Evolutionary conservation across 345 rosid genomes (phyloP).

Genomic region (Salix viminalis): DNA sequence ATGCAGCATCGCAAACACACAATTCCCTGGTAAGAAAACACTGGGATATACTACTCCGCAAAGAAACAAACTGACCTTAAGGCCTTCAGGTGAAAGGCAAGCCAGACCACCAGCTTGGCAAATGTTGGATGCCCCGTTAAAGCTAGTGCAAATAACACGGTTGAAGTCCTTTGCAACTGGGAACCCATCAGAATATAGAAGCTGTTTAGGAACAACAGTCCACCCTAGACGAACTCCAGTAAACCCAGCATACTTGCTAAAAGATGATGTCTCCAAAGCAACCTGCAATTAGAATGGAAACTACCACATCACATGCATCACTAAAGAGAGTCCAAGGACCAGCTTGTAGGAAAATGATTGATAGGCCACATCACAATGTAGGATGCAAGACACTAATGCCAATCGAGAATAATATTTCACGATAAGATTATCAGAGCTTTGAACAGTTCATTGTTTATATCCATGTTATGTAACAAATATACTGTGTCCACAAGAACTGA

Average conservation of each 20-base stretch:
- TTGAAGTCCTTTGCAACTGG: conserved; percentile 91
- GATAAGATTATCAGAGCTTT: too few relatives aligned
- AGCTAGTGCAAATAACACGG: conserved; percentile 76
- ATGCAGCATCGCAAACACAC: neutral
- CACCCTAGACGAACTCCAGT: conserved; percentile 96
- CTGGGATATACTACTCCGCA: neutral
- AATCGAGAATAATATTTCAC: neutral
- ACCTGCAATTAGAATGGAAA: conserved; percentile 42
- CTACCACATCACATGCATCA: neutral
- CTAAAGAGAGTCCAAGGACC: neutral
- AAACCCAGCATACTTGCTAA: conserved; percentile 94
- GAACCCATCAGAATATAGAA: conserved; percentile 77
- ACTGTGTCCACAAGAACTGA: too few relatives aligned
- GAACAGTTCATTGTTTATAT: too few relatives aligned
- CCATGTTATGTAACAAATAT: too few relatives aligned
- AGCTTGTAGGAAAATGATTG: neutral
- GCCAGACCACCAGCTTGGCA: conserved; percentile 94
- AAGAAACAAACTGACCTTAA: conserved; percentile 38
- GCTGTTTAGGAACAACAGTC: conserved; percentile 88
- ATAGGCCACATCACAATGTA: neutral
- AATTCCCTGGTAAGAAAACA: neutral
- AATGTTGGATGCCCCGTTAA: conserved; percentile 88
- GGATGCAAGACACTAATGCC: neutral
- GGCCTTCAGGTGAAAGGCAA: conserved; percentile 86
- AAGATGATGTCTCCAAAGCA: conserved; percentile 85